phyloP scores from a whole-genome alignment of 345 rosid genomes.

The Rhizophora apiculata region DNA sequence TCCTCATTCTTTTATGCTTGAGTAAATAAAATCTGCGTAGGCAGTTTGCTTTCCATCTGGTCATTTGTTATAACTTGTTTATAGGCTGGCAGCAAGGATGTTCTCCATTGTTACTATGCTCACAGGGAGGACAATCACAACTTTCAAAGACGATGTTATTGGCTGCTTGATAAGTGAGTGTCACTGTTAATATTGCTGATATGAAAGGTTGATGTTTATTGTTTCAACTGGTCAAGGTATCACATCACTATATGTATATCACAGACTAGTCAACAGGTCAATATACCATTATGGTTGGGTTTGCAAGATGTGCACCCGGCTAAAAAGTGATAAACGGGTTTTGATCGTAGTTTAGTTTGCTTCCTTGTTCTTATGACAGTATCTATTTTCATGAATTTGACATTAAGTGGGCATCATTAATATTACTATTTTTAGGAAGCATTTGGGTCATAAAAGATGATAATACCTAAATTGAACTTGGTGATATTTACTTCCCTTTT shows the following conservation, averaged over 20 bases:
- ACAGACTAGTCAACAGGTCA: not conserved
- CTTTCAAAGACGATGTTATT: constrained; percentile 85
- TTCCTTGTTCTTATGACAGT: not conserved
- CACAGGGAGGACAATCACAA: constrained; percentile 82
- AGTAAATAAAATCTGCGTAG: not conserved
- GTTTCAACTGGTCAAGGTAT: constrained; percentile 8
- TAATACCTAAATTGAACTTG: not conserved
- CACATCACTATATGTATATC: not conserved
- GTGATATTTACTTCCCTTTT: not conserved
- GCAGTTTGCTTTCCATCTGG: not conserved
- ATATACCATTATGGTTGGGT: not conserved
- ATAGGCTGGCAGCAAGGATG: constrained; percentile 85
- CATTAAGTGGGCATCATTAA: too few relatives aligned
- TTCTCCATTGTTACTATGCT: constrained; percentile 92
- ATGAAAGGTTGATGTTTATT: not conserved
- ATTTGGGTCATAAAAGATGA: too few relatives aligned
- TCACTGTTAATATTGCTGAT: constrained; percentile 12
- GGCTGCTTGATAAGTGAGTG: constrained; percentile 93
- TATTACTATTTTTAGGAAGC: too few relatives aligned
- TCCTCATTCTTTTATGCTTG: not conserved
- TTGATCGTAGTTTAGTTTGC: not conserved
- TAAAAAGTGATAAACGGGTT: not conserved
- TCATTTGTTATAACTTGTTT: constrained; percentile 3
- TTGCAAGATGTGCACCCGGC: too few relatives aligned
- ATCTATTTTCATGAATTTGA: too few relatives aligned